These are phyloP conservation scores for Hirsutella thompsonii DNA, from an alignment of 2,329 filamentous ascomycete genomes.

Conservation along the genomic window DNA sequence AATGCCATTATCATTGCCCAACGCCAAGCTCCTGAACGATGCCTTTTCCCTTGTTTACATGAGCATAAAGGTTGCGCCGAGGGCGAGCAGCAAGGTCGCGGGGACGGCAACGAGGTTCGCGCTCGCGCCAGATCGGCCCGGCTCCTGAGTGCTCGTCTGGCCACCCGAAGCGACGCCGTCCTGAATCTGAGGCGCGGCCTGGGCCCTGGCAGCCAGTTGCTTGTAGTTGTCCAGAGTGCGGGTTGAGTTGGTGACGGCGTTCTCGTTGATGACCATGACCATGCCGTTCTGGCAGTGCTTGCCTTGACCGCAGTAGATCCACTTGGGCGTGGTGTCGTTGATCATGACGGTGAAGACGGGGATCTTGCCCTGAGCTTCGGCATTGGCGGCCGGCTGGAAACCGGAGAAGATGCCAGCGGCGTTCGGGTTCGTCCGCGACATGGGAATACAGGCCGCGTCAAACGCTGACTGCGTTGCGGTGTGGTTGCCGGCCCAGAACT, in stretches of 20 bases:
- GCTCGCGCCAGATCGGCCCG: slow-evolving; percentile 7
- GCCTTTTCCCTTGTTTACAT: slow-evolving; percentile 8
- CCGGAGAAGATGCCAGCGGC: slow-evolving; percentile 52
- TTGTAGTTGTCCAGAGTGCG: slow-evolving; percentile 15
- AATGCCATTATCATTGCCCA: neutral
- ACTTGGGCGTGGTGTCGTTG: slow-evolving; percentile 57
- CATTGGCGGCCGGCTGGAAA: slow-evolving; percentile 49
- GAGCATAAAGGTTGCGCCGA: slow-evolving; percentile 31
- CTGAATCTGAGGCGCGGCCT: neutral
- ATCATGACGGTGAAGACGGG: slow-evolving; percentile 61
- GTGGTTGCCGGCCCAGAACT: slow-evolving; percentile 59
- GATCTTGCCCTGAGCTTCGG: slow-evolving; percentile 32
- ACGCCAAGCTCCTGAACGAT: neutral
- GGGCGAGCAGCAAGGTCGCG: slow-evolving; percentile 26
- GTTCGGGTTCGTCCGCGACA: slow-evolving; percentile 37
- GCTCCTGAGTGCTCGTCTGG: slow-evolving; percentile 4
- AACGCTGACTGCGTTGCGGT: slow-evolving; percentile 70
- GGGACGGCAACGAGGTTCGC: slow-evolving; percentile 23
- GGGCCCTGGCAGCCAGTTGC: neutral
- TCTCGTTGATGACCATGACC: slow-evolving; percentile 64
- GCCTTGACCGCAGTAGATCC: slow-evolving; percentile 66
- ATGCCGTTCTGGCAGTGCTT: slow-evolving; percentile 66
- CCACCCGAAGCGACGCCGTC: neutral
- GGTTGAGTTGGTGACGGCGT: slow-evolving; percentile 23
- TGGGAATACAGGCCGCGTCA: slow-evolving; percentile 54